Evolutionary conservation across 345 rosid genomes (phyloP).

Genomic region (Corchorus capsularis): DNA sequence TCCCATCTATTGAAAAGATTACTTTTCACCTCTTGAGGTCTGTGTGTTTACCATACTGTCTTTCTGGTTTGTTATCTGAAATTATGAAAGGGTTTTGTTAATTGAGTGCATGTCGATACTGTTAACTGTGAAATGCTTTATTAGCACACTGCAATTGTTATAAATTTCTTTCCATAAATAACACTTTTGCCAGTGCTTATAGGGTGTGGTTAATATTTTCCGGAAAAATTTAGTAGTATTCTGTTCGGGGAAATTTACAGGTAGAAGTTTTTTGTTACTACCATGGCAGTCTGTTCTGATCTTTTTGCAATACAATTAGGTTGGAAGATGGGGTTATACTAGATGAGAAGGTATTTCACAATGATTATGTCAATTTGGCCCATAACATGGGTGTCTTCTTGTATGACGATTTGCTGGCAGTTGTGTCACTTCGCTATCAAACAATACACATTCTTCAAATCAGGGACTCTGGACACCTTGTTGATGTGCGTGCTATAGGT

Average conservation of each 20-base stretch:
- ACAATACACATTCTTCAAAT: constrained; percentile 86
- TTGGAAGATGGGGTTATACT: constrained; percentile 81
- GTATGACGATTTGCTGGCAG: constrained; percentile 87
- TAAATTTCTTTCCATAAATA: neutral
- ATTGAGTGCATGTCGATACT: neutral
- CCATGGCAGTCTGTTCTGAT: neutral
- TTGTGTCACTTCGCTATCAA: constrained; percentile 86
- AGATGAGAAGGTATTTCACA: constrained; percentile 80
- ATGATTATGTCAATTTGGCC: constrained; percentile 78
- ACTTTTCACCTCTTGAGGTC: constrained; percentile 80
- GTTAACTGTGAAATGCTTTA: neutral
- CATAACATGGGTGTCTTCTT: constrained; percentile 86
- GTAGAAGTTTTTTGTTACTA: neutral
- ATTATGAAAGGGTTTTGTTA: neutral
- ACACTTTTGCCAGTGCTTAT: neutral
- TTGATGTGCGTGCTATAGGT: constrained; percentile 86
- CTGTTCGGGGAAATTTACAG: neutral
- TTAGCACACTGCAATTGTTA: neutral
- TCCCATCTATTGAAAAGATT: constrained; percentile 82
- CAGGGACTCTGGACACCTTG: constrained; percentile 87
- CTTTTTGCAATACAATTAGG: constrained; percentile 37
- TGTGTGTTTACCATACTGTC: neutral
- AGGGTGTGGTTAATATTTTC: neutral
- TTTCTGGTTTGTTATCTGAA: neutral
- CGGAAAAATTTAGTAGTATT: neutral